Evolutionary conservation across 164 flowering plant species (phyloP).

Genomic region (Litsea cubeba): DNA sequence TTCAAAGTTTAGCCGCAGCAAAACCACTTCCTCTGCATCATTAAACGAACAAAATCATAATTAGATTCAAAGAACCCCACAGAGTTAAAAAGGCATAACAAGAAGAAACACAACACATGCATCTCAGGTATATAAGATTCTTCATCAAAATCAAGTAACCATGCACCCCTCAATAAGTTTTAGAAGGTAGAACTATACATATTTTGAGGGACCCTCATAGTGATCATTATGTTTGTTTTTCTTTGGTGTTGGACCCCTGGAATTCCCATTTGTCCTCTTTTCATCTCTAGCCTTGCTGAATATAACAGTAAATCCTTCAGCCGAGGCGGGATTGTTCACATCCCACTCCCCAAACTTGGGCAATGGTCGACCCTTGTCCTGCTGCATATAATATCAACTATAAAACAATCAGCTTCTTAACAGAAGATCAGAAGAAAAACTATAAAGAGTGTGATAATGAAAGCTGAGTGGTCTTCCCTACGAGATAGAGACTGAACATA

Average conservation of each 20-base stretch:
- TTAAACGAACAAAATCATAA: background rate
- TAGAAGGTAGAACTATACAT: constrained; percentile 11
- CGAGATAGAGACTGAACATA: background rate
- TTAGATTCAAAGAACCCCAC: background rate
- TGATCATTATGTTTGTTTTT: constrained; percentile 18
- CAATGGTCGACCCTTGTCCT: constrained; percentile 48
- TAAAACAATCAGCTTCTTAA: background rate
- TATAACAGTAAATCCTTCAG: constrained; percentile 70
- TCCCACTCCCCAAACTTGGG: constrained; percentile 89
- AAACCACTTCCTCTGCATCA: constrained; percentile 50
- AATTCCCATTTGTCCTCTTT: constrained; percentile 44
- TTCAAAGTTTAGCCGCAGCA: constrained; percentile 31
- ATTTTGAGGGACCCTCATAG: constrained; percentile 15
- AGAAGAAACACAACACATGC: too few relatives aligned
- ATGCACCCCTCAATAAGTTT: background rate
- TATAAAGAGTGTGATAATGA: too few relatives aligned
- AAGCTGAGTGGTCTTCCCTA: background rate
- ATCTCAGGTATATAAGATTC: background rate
- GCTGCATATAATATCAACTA: constrained; percentile 13
- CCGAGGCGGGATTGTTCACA: constrained; percentile 70
- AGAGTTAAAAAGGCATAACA: too few relatives aligned
- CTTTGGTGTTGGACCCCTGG: constrained; percentile 21
- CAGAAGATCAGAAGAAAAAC: background rate
- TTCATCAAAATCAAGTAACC: background rate
- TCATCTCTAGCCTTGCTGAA: constrained; percentile 77